phyloP scores from a whole-genome alignment of 805 yeast species.

The Priceomyces castillae region DNA sequence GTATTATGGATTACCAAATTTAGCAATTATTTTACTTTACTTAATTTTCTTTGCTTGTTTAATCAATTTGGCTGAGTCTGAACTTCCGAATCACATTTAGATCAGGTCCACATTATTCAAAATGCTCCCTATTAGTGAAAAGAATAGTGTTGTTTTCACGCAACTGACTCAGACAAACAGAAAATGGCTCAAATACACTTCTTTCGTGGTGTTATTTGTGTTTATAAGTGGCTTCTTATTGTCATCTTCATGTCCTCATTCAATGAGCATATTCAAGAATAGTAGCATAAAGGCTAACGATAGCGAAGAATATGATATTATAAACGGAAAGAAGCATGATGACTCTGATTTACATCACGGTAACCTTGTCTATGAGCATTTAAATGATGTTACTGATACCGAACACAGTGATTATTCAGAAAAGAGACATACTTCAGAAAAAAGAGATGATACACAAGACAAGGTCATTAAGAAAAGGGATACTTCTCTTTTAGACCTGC shows the following conservation, averaged over 20 bases:
- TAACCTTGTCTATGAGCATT: too few relatives aligned
- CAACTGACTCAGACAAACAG: neutral
- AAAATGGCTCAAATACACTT: neutral
- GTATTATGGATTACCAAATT: neutral
- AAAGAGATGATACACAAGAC: neutral
- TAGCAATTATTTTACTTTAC: neutral
- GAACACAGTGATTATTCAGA: too few relatives aligned
- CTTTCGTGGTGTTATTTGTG: neutral
- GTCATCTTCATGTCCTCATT: neutral
- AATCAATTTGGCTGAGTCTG: neutral
- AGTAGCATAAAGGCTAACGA: neutral
- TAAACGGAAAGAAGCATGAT: neutral
- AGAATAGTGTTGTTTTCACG: neutral
- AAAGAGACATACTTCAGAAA: neutral
- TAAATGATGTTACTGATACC: too few relatives aligned
- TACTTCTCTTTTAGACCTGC: conserved; percentile 16
- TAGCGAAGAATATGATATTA: neutral
- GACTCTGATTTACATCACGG: too few relatives aligned
- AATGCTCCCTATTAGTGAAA: neutral
- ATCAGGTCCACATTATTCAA: too few relatives aligned
- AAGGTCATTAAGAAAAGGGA: conserved; percentile 2
- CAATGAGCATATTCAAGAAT: neutral
- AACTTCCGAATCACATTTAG: too few relatives aligned
- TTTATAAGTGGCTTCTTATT: neutral
- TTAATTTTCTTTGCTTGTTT: neutral